A percentile compares a stretch with the other conserved stretches of the same genome.
These are phyloP conservation scores for Trichoderma hamatum DNA, from an alignment of 2,329 filamentous ascomycete genomes.

Conservation along the genomic window DNA sequence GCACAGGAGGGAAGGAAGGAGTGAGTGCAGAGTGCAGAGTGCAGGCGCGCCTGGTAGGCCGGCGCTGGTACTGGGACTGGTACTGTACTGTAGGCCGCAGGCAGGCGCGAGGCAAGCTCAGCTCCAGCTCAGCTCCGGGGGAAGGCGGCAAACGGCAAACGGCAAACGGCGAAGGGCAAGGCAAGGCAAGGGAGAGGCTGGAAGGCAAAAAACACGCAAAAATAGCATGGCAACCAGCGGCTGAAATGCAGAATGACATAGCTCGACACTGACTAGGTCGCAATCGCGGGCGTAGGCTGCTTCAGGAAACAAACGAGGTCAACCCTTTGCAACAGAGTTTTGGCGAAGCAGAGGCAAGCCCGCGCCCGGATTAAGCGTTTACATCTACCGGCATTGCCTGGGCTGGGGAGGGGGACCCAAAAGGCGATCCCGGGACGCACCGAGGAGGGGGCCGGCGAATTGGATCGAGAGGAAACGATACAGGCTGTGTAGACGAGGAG, in stretches of 20 bases:
- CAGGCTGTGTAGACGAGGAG: neutral
- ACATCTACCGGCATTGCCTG: conserved; percentile 26
- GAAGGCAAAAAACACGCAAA: neutral
- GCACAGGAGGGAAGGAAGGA: neutral
- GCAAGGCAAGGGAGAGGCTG: neutral
- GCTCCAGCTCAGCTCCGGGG: neutral
- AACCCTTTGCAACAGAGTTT: neutral
- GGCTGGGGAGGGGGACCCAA: conserved; percentile 1
- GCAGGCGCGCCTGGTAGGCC: neutral
- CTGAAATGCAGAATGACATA: conserved; percentile 9
- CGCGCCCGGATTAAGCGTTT: conserved; percentile 20
- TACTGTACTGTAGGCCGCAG: too few species aligned
- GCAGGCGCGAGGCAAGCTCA: neutral
- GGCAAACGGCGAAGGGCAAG: neutral
- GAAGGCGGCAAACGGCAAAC: neutral
- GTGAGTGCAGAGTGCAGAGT: too few species aligned
- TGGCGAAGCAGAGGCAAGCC: neutral
- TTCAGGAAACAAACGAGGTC: neutral
- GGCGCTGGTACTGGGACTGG: too few species aligned
- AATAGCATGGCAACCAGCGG: neutral
- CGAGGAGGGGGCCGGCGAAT: conserved; percentile 15
- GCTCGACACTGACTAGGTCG: neutral
- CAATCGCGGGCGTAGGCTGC: neutral
- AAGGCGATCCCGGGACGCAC: conserved; percentile 26
- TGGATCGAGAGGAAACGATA: neutral